Evolutionary conservation across 306 rosid genomes (phyloP).

Genomic region (Dalbergia cultrata): DNA sequence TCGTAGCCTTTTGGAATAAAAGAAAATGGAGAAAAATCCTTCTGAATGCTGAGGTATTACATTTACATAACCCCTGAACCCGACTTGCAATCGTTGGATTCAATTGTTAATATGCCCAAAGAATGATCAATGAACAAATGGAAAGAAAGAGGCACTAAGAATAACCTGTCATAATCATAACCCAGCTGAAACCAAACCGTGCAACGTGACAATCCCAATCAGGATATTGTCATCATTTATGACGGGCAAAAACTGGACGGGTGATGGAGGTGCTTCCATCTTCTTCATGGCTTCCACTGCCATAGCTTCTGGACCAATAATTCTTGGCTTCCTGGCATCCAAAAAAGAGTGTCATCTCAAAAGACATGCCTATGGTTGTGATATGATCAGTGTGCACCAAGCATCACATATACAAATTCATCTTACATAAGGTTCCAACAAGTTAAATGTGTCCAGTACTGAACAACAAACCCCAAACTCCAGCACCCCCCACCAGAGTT

Average conservation of each 20-base stretch:
- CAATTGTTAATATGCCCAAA: constrained; percentile 39
- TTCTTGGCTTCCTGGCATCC: constrained; percentile 76
- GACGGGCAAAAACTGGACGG: constrained; percentile 96
- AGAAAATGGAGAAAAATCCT: too few relatives aligned
- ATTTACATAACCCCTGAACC: constrained; percentile 15
- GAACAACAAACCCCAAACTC: not conserved
- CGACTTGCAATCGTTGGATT: constrained; percentile 20
- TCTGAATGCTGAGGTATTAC: constrained; percentile 1
- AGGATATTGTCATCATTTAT: constrained; percentile 61
- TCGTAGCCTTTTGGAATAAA: not conserved
- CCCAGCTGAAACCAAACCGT: constrained; percentile 95
- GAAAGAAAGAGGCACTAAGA: constrained; percentile 12
- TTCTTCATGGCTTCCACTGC: constrained; percentile 97
- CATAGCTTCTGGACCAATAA: constrained; percentile 81
- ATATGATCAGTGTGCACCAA: not conserved
- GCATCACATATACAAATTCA: not conserved
- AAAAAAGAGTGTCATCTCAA: constrained; percentile 34
- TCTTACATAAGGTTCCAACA: constrained; percentile 3
- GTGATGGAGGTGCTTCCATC: constrained; percentile 99
- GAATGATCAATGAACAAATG: constrained; percentile 42
- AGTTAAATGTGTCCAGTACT: not conserved
- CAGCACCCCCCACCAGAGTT: not conserved
- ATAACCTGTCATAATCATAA: constrained; percentile 52
- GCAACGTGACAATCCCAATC: constrained; percentile 97
- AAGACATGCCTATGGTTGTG: not conserved